Evolutionary conservation across 805 yeast species (phyloP), one percentile per base, ranked within the genome.

Genomic region (Spathaspora gorwiae): DNA sequence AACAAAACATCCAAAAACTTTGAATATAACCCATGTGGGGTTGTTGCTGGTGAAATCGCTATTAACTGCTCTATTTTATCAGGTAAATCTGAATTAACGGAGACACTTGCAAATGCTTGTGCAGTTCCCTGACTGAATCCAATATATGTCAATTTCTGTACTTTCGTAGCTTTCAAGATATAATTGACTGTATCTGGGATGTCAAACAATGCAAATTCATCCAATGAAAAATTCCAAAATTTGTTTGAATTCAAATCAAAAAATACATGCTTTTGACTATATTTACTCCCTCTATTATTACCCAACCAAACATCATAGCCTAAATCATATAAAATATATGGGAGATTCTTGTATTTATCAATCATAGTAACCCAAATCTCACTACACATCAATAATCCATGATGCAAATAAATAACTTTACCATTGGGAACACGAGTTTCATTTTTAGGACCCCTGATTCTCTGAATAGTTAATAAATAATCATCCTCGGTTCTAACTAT

Each of bases 281-380:
- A 92, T 67, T 92, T 94, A 66, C 92, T 94, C 9, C 54, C 77
- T 47, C 65, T 53, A 45, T 62, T 63, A 44, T 61, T 61, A 1
- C 98, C 98, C 50, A 92, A 70, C 92, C 95, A 92, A 6, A 92
- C 97, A 59, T 92, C 99, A 62, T 80, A 92, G 1, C 97, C 97
- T 39, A 81, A 61, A 47, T 90, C 89, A 48, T 83, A 83, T 31
- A 92, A 72, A 2, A 80, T 68, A 60, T 87, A 84, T 0, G 98
- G 97, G 40, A 94, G 65, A 53, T 72, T 72, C 31, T 54, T 49
- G 34, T 67, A 47, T 30, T 60, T 59, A 14, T 70, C 66, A 32
- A 70, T 53, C 76, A 71, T 72, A 7, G 76, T 71, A 35, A 68
- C 62, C 95, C 95, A 85, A 26, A 72, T 62, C 57, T 94, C 98